Evolutionary conservation across 176 grass and related monocot genomes (phyloP).

Genomic region (Triticum monococcum): DNA sequence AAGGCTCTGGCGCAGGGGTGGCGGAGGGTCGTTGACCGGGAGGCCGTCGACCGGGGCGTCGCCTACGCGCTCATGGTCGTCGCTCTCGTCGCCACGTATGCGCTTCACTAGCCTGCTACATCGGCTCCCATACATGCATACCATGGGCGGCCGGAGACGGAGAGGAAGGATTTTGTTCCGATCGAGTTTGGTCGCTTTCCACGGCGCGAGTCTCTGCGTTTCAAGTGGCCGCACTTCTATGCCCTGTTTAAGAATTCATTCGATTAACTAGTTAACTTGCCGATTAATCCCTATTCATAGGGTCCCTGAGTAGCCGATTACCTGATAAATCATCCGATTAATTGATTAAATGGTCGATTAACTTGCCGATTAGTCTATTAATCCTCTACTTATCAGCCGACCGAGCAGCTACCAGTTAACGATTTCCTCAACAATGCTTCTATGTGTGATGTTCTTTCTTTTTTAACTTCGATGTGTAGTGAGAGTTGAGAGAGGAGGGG

Average conservation of each 20-base stretch:
- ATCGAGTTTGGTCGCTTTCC: not conserved
- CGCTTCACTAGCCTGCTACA: constrained; percentile 38
- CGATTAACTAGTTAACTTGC: no score
- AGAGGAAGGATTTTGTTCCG: not conserved
- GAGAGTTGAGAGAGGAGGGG: no score
- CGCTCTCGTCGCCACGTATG: constrained; percentile 60
- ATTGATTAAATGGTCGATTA: no score
- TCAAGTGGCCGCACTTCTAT: not conserved
- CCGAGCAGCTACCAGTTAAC: no score
- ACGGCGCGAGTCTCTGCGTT: not conserved
- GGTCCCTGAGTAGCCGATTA: no score
- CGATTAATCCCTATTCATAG: no score
- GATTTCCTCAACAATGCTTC: no score
- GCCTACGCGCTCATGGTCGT: constrained; percentile 62
- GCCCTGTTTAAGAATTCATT: no score
- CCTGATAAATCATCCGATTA: no score
- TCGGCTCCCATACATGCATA: not conserved
- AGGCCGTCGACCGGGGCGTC: constrained; percentile 56
- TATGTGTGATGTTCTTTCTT: not conserved
- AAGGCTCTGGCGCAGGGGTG: not conserved
- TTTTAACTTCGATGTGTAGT: no score
- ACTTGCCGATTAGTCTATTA: no score
- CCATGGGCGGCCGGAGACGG: not conserved
- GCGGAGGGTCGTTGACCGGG: constrained; percentile 31
- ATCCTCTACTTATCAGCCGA: no score